Evolutionary conservation across 2,329 filamentous ascomycete species (phyloP).

Genomic region (Fusarium oxysporum): DNA sequence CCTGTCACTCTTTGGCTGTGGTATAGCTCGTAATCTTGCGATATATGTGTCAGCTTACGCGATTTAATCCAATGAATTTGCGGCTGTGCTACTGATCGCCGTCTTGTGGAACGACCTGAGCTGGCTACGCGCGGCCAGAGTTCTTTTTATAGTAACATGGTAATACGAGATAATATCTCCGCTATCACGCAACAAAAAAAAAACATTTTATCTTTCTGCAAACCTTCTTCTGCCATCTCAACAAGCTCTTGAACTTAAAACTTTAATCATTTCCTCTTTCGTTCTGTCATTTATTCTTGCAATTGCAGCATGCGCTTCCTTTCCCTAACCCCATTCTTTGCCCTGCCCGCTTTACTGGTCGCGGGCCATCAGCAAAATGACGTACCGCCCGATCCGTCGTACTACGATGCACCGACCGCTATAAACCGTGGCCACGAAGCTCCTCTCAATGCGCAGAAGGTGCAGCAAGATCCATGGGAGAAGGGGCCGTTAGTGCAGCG

Average conservation of each 20-base stretch:
- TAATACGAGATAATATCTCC: conserved; percentile 1
- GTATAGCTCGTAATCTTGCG: not conserved
- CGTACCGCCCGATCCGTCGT: not conserved
- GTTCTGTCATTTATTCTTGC: not conserved
- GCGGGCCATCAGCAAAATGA: not conserved
- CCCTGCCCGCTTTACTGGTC: not conserved
- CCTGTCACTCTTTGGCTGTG: not conserved
- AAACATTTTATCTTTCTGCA: not conserved
- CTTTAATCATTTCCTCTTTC: not conserved
- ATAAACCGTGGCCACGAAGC: not conserved
- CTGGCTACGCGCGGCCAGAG: conserved; percentile 11
- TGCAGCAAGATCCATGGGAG: not conserved
- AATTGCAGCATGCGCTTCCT: conserved; percentile 4
- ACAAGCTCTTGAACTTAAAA: accelerated
- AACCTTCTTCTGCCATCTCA: not conserved
- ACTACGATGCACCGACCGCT: not conserved
- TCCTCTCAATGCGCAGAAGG: not conserved
- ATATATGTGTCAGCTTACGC: not conserved
- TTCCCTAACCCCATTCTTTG: not conserved
- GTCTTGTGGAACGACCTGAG: not conserved
- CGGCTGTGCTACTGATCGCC: not conserved
- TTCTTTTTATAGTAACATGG: conserved; percentile 29
- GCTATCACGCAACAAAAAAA: not conserved
- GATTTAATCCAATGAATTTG: not conserved
- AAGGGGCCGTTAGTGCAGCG: not conserved